A percentile compares a stretch with the other conserved stretches of the same genome.
These are phyloP conservation scores for Oryza nivara DNA, from an alignment of 176 grass and related monocot species.

Conservation along the genomic window DNA sequence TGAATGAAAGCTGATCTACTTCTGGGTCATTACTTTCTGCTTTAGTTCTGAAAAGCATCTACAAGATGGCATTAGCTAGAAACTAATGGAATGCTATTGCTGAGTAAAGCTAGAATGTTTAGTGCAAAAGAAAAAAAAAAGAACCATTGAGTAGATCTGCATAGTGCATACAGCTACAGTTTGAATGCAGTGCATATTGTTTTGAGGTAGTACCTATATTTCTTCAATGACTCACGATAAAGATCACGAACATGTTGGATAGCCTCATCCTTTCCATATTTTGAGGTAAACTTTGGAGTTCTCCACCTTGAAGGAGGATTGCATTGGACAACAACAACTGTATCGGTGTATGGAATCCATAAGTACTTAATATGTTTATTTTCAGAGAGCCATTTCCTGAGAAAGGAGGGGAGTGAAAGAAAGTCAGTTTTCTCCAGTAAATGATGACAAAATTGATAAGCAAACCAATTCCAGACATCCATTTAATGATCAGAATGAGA, in stretches of 20 bases:
- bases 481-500: background rate
- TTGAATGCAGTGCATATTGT: background rate
- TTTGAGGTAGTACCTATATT: slow-evolving; percentile 59
- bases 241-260: slow-evolving; percentile 71
- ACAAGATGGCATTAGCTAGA: slow-evolving; percentile 47
- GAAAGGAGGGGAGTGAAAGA: slow-evolving; percentile 30
- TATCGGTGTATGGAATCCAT: slow-evolving; percentile 80
- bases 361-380: slow-evolving; percentile 94
- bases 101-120: slow-evolving; percentile 33
- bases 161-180: background rate
- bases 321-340: slow-evolving; percentile 76
- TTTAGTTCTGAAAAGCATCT: slow-evolving; percentile 82
- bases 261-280: slow-evolving; percentile 84
- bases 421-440: slow-evolving; percentile 19
- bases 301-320: slow-evolving; percentile 84
- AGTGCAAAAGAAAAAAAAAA: background rate
- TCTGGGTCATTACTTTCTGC: slow-evolving; percentile 61
- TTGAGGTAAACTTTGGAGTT: slow-evolving; percentile 69
- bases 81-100: slow-evolving; percentile 31
- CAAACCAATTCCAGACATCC: slow-evolving; percentile 29
- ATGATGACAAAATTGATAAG: slow-evolving; percentile 9
- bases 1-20: slow-evolving; percentile 77
- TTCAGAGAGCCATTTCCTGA: slow-evolving; percentile 86
- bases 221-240: slow-evolving; percentile 73
- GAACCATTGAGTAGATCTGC: slow-evolving; percentile 16